Conservation (phyloP, 1,284 basidiomycete genomes). For the Pseudomicrostroma phylloplanum region DNA sequence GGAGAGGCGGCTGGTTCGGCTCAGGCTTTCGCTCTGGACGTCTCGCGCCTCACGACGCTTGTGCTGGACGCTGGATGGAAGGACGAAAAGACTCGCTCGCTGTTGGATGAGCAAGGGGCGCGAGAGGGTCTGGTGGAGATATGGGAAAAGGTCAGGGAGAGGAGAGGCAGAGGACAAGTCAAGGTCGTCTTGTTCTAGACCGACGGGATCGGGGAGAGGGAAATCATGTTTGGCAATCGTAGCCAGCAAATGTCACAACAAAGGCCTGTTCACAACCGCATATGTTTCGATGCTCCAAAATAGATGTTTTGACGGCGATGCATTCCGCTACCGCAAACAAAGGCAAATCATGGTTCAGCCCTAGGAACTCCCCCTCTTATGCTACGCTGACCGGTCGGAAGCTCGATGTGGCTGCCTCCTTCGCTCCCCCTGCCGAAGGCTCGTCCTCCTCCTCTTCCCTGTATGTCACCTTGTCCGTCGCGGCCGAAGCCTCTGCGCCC, state of each 20-base stretch:
- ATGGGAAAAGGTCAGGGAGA: slow-evolving; percentile 2
- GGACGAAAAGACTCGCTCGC: not conserved
- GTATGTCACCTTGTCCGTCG: not conserved
- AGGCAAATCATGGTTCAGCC: no score
- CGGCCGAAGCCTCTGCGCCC: not conserved
- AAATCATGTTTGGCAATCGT: no score
- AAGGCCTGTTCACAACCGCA: no score
- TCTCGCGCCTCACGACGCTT: not conserved
- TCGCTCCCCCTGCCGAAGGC: not conserved
- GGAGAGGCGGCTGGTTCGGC: no score
- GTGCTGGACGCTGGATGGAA: slow-evolving; percentile 5
- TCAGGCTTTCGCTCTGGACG: not conserved
- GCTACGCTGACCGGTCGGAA: slow-evolving; percentile 5
- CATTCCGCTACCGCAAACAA: no score
- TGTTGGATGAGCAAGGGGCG: slow-evolving; percentile 3
- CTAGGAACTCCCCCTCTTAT: not conserved
- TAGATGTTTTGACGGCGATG: no score
- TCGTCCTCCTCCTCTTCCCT: slow-evolving; percentile 1
- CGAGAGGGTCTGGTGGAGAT: not conserved
- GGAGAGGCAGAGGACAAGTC: not conserved
- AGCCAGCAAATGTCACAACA: no score
- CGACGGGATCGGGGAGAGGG: no score
- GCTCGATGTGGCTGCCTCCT: not conserved
- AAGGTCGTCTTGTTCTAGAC: slow-evolving; percentile 3
- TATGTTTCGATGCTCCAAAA: no score